A percentile compares a stretch with the other conserved stretches of the same genome.
Evolutionary conservation across 164 flowering plant species (phyloP).

Genomic region (Piper longum): DNA sequence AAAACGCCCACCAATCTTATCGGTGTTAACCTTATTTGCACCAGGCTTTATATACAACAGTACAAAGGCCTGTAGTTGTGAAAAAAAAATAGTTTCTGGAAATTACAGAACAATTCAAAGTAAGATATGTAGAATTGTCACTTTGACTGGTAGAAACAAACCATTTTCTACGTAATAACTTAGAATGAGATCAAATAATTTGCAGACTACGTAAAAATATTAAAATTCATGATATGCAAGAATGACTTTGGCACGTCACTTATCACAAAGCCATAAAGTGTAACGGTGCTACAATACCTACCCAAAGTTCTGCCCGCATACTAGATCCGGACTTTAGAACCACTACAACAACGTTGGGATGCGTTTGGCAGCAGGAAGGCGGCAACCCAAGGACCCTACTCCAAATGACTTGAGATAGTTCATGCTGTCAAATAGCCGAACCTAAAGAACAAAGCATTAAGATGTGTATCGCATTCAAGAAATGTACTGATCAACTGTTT

Average conservation of each 20-base stretch:
- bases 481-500: neutral
- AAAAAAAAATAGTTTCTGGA: no score
- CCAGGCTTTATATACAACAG: no score
- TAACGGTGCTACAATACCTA: constrained; percentile 10
- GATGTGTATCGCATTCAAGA: neutral
- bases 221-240: no score
- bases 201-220: no score
- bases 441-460: constrained; percentile 23
- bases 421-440: constrained; percentile 64
- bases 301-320: constrained; percentile 98
- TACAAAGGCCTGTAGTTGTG: no score
- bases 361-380: constrained; percentile 83
- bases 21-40: constrained; percentile 29
- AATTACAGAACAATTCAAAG: no score
- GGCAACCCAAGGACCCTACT: constrained; percentile 87
- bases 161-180: no score
- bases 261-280: neutral
- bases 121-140: no score
- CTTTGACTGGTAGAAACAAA: no score
- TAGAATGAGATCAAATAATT: no score
- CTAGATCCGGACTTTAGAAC: constrained; percentile 93
- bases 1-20: constrained; percentile 56
- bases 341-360: constrained; percentile 62
- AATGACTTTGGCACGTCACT: neutral
- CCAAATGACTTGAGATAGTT: constrained; percentile 79